Evolutionary conservation across 192 early-diverging fungal species (phyloP), one percentile per base, ranked within the genome.

Genomic region (Endogone sp.): DNA sequence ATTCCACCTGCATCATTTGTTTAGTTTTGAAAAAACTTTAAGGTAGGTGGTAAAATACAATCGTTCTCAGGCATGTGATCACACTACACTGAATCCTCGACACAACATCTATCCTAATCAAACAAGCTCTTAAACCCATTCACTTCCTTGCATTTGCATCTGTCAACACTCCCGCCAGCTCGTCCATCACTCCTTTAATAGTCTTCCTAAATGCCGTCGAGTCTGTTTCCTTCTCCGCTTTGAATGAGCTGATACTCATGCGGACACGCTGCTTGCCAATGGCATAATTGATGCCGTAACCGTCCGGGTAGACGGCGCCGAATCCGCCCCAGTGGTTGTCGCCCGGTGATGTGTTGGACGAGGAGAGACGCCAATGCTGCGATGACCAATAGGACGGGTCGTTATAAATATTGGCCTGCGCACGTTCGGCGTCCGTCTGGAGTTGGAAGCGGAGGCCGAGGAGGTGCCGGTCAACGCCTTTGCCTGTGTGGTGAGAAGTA

Each of bases 241-340:
- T 44, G 13, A 8, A 44, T 13, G 37, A 44, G 4, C 6, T 92
- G 29, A 92, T 85, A 25, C 91, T 91, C 77, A 92, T 91, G 66
- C 91, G 93, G 63, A 95, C 81, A 21, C 80, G 57, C 56, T 80
- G 75, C 22, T 79, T 68, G n/a, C 80, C 84, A 2, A 92, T 75
- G 62, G 90, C 85, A 71, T 96, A 96, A 76, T 95, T 95, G 75
- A 94, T 90, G 25, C 92, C 93, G 69, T 94, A 96, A 1, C 93
- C 91, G 63, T 95, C 88, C 2, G 85, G 82, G 32, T 81, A 86
- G 23, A 93, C 89, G 55, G 88, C 82, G 23, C 93, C 93, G 77
- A 95, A 97, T 3, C 95, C 95, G 22, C 91, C 89, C 13, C 88
- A 91, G 25, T 82, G 75, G 61, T 94, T 74, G 79, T 89, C 87